Conservation (phyloP, 495 filamentous ascomycete species). For the Bacidia gigantensis region DNA sequence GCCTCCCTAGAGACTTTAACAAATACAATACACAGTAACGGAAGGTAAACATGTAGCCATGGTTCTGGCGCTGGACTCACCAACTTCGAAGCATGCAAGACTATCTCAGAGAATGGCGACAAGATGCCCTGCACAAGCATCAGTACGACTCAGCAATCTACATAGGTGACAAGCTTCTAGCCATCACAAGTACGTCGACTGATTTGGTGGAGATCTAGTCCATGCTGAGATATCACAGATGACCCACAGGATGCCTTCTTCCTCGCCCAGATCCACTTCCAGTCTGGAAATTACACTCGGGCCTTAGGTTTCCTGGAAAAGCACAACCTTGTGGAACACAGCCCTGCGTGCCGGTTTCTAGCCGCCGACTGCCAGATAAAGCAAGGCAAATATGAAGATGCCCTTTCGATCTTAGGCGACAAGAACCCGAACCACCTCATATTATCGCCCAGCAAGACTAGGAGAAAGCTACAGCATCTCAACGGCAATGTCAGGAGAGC, state of each 20-base stretch:
- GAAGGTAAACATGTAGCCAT: no score
- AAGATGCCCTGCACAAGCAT: constrained; percentile 83
- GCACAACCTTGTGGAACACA: constrained; percentile 67
- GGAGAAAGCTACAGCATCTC: constrained; percentile 43
- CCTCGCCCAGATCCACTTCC: constrained; percentile 90
- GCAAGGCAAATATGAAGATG: constrained; percentile 78
- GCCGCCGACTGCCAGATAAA: constrained; percentile 87
- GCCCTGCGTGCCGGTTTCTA: constrained; percentile 77
- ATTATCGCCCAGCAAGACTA: constrained; percentile 44
- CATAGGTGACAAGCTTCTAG: constrained; percentile 90
- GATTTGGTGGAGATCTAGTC: neutral
- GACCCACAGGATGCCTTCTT: constrained; percentile 84
- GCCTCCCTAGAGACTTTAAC: no score
- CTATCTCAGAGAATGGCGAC: constrained; percentile 81
- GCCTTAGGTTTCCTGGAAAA: constrained; percentile 74
- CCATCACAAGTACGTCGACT: constrained; percentile 62
- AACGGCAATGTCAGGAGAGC: constrained; percentile 34
- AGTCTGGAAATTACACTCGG: constrained; percentile 81
- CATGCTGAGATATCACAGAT: constrained; percentile 37
- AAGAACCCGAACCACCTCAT: constrained; percentile 83
- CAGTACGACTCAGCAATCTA: constrained; percentile 94
- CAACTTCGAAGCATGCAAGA: constrained; percentile 58
- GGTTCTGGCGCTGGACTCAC: no score
- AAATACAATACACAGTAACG: no score
- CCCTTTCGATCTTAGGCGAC: constrained; percentile 76